Base-by-base conservation (phyloP, 2,329 filamentous ascomycete species). In the Alternaria alternata region DNA sequence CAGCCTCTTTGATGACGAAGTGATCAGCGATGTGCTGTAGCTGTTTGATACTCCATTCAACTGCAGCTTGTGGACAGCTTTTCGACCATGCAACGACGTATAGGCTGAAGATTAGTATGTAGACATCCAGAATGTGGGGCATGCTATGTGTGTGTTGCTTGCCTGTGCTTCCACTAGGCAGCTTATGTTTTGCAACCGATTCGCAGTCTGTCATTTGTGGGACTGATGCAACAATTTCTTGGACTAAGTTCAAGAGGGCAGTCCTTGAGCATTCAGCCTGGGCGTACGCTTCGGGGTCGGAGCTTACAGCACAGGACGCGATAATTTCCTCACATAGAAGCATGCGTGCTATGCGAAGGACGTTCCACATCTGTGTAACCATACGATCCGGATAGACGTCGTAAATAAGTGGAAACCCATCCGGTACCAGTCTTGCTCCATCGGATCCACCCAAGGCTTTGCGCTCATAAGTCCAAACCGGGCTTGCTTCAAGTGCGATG, bases 361-460 rank as follows among this genome's bases (percentile, higher is more conserved):
- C 67, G 52, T 78, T 79, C 64, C 70, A 72, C 53, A 70, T 71
- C 52, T 78, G 75, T 7, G 69, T 72, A 7, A 70, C 57, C 46
- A 61, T 67, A 14, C 71, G 69, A 49, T 74, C 63, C 5, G 69
- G 63, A 52, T 78, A 77, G 5, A 70, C 55, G 38, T 77, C 69
- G 58, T 71, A 78, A 12, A 68, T 56, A 12, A 46, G 57, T 14
- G 49, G 54, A 24, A 62, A 68, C 4, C 59, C 59, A 4, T 62
- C 57, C 5, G 64, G 54, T 7, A 65, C 48, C 2, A 58, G 43
- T 11, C 36, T 36, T 41, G 16, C 44, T 9, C 12, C 34, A 46
- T 64, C 54, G 9, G 8, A 12, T 11, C 22, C 16, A 7, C 16
- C 41, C 7, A 68, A 36, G 36, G 34, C 46, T 34, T 57, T 61